A percentile compares a stretch with the other conserved stretches of the same genome.
phyloP scores from a whole-genome alignment of 1,284 basidiomycete genomes.

The Cerioporus squamosus region DNA sequence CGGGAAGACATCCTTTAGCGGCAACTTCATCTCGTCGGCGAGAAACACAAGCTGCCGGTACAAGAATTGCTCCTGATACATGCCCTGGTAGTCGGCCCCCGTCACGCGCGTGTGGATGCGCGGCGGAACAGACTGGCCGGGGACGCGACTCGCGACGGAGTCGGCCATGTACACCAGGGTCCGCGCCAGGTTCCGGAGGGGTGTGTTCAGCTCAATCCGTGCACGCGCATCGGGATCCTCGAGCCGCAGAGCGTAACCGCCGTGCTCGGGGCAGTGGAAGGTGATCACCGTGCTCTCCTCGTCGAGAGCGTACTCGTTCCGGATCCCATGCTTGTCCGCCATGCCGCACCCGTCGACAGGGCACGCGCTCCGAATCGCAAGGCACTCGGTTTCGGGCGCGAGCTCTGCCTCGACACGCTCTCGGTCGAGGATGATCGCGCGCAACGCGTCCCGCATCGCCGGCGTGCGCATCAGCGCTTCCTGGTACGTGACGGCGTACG shows the following conservation, averaged over 20 bases:
- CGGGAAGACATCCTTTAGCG: neutral
- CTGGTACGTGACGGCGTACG: constrained; percentile 24
- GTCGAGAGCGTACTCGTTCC: constrained; percentile 23
- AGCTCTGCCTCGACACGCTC: constrained; percentile 24
- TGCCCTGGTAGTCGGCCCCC: constrained; percentile 34
- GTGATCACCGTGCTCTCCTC: constrained; percentile 7
- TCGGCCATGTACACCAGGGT: constrained; percentile 24
- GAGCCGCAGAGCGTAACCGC: constrained; percentile 23
- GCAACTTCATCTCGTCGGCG: constrained; percentile 6
- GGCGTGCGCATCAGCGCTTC: constrained; percentile 24
- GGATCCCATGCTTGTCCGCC: constrained; percentile 35
- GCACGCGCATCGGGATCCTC: constrained; percentile 23
- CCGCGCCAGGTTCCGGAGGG: constrained; percentile 36
- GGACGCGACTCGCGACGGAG: constrained; percentile 14
- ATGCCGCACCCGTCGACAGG: constrained; percentile 30
- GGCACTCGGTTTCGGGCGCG: constrained; percentile 23
- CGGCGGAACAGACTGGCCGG: constrained; percentile 3
- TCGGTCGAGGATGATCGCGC: constrained; percentile 23
- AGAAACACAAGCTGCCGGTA: constrained; percentile 28
- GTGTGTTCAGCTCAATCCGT: constrained; percentile 36
- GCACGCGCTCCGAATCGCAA: constrained; percentile 33
- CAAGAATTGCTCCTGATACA: constrained; percentile 33
- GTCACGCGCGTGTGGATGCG: constrained; percentile 34
- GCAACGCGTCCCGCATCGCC: constrained; percentile 21
- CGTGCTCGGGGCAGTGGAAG: constrained; percentile 32